Base-by-base conservation (phyloP, 1,284 basidiomycete species). In the Porodaedalea pini region DNA sequence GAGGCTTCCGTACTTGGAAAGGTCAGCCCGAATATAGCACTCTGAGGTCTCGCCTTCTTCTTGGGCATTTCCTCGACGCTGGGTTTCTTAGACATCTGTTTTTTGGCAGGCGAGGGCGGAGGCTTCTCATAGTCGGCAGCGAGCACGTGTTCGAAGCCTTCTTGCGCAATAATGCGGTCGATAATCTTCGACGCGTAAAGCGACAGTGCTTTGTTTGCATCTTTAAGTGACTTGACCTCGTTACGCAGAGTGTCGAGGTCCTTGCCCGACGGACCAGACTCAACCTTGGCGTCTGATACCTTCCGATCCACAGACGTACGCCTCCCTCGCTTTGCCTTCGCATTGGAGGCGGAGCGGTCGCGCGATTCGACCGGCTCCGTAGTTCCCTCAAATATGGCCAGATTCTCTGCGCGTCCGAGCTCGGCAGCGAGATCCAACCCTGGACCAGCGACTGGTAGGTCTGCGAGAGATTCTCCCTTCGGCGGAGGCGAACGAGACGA, bases 121-220 rank as follows among this genome's bases (percentile, higher is more conserved):
- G 49, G 64, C 65, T 81, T 82, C 53, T 88, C 88, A 67, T 93
- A 94, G 70, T 97, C 94, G 49, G 83, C 84, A 21, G 94, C 89
- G 27, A 97, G 82, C 54, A 98, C 88, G 65, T 94, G 90, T 71
- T 98, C 94, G 72, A 93, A 96, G 29, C 93, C 94, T 71, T 95
- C 93, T 68, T 92, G 86, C 2, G 92, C 83, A 61, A 96, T 93
- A 69, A 98, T 96, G 54, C 94, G 85, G 75, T 98, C 93, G 65
- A 98, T 88, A 66, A 98, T 97, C 78, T 97, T 98, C 55, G 91
- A 93, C 17, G 94, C 93, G 69, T 98, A 98, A 21, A 98, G 75
- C 15, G 91, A 92, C 10, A 98, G 76, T 0, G 93, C 94, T 70
- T 95, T 95, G 78, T 97, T 97, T 47, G 92, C 92, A 69, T 98